A percentile compares a stretch with the other conserved stretches of the same genome.
Evolutionary conservation across 805 yeast genomes (phyloP).

Genomic region (Teunomyces atbi): DNA sequence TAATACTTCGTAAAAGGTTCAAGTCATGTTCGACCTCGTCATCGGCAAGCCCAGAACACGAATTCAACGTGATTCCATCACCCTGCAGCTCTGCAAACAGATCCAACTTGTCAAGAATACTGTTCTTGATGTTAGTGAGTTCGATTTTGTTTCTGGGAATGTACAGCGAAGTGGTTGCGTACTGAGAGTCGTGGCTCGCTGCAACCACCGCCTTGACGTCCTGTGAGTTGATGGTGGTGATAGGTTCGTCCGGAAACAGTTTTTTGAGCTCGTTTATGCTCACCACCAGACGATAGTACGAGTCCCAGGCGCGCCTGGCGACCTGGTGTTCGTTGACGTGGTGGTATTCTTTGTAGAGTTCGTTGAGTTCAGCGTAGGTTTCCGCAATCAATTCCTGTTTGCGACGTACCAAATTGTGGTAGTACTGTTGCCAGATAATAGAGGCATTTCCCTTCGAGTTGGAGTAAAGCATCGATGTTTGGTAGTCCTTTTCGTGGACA

Average conservation of each 20-base stretch:
- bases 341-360: constrained; percentile 29
- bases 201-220: constrained; percentile 1
- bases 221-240: constrained; percentile 8
- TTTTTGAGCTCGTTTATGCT: constrained; percentile 15
- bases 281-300: constrained; percentile 29
- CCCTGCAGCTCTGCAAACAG: constrained; percentile 1
- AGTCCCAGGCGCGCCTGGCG: constrained; percentile 9
- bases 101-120: constrained; percentile 9
- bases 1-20: constrained; percentile 12
- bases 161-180: constrained; percentile 23
- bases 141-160: constrained; percentile 30
- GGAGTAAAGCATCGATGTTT: constrained; percentile 19
- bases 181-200: constrained; percentile 17
- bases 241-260: background rate
- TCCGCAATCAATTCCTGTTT: constrained; percentile 25
- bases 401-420: constrained; percentile 19
- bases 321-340: constrained; percentile 18
- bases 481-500: constrained; percentile 30
- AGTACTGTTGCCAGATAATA: constrained; percentile 37
- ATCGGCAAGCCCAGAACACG: constrained; percentile 20
- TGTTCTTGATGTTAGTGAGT: constrained; percentile 26
- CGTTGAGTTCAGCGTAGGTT: constrained; percentile 25
- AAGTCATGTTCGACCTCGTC: constrained; percentile 28
- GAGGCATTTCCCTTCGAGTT: constrained; percentile 21
- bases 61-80: constrained; percentile 11